These are phyloP conservation scores for Xylariales sp. DNA, from an alignment of 2,329 filamentous ascomycete species.

Conservation along the genomic window DNA sequence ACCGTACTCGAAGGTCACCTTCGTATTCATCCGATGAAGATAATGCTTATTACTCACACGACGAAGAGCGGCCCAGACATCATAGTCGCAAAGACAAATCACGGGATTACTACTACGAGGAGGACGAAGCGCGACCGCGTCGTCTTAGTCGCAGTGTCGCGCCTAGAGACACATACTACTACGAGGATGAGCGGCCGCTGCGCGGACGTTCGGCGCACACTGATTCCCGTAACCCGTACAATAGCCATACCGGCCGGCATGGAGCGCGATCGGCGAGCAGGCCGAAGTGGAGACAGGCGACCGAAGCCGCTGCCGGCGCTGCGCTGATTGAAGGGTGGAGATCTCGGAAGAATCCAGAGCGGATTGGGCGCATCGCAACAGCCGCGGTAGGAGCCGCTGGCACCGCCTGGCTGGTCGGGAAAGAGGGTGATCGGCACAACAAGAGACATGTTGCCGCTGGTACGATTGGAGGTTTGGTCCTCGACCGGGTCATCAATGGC, in stretches of 20 bases:
- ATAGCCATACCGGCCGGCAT: background rate
- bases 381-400: slow-evolving; percentile 22
- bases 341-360: slow-evolving; percentile 15
- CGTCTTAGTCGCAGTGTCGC: background rate
- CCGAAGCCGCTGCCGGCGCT: slow-evolving; percentile 20
- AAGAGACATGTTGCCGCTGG: slow-evolving; percentile 19
- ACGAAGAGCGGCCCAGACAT: too few relatives aligned
- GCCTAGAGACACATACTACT: background rate
- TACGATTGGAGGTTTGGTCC: slow-evolving; percentile 19
- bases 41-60: too few relatives aligned
- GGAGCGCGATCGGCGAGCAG: slow-evolving; percentile 3
- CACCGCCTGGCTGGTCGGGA: slow-evolving; percentile 18
- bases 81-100: too few relatives aligned
- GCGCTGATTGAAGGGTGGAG: slow-evolving; percentile 20
- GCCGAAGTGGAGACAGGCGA: slow-evolving; percentile 16
- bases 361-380: slow-evolving; percentile 18
- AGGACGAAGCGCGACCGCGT: background rate
- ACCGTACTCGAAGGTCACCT: too few relatives aligned
- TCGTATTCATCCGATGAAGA: too few relatives aligned
- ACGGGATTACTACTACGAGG: slow-evolving; percentile 1
- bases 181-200: background rate
- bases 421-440: slow-evolving; percentile 11
- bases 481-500: slow-evolving; percentile 24
- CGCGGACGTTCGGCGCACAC: background rate
- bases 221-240: background rate